A percentile compares a stretch with the other conserved stretches of the same genome.
Conservation (phyloP, 2,329 filamentous ascomycete species). For the Paecilomyces variotii region DNA sequence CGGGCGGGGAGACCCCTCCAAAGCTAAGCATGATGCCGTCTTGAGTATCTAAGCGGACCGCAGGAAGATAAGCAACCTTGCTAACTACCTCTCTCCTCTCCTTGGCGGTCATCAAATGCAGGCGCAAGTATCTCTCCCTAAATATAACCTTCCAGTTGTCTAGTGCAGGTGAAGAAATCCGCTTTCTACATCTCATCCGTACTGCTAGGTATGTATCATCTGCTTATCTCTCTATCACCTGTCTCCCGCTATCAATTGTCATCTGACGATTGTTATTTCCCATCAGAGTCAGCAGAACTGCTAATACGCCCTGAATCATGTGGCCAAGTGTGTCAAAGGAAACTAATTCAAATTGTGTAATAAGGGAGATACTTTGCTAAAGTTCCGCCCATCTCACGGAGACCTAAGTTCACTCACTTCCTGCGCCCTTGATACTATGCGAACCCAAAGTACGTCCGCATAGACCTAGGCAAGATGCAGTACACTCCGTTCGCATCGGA, state of each 20-base stretch:
- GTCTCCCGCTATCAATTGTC: neutral
- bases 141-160: neutral
- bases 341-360: neutral
- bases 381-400: neutral
- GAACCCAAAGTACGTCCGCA: constrained; percentile 1
- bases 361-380: neutral
- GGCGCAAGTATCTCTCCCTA: neutral
- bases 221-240: neutral
- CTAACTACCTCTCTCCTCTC: neutral
- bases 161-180: neutral
- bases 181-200: neutral
- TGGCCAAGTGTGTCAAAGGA: neutral
- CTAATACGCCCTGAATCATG: neutral
- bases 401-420: neutral
- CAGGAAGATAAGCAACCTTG: neutral
- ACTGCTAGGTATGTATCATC: neutral
- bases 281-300: neutral
- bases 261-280: neutral
- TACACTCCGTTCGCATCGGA: constrained; percentile 90
- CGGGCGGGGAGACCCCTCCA: neutral
- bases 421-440: neutral
- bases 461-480: constrained; percentile 41
- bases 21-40: neutral
- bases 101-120: neutral
- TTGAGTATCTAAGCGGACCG: neutral